Evolutionary conservation across 75 land plant genomes (phyloP), one percentile per base, ranked within the genome.

Genomic region (Isoetes taiwanensis): DNA sequence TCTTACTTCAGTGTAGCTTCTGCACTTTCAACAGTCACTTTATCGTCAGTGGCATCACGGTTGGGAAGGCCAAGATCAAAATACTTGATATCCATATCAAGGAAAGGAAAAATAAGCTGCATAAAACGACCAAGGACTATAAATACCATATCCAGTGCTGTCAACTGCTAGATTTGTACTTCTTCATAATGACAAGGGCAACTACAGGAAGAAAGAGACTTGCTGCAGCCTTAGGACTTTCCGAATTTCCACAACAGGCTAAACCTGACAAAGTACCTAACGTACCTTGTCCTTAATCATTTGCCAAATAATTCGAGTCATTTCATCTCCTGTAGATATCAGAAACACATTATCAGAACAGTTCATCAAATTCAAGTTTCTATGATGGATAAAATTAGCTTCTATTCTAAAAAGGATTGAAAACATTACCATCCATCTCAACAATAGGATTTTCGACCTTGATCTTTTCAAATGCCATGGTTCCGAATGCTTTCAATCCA

Each of bases 51-150:
- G 34, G 84, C 98, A 68, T 93, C 98, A 34, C 98, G 89, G 28
- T 87, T 39, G 21, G 80, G 77, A 50, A 93, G 78, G 19, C 98
- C 95, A 58, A 93, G 72, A 57, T 93, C 98, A 58, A 78, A 93
- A 55, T 93, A 93, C 67, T 93, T 93, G 10, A 93, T 77, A 59
- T 93, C 95, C 71, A 93, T 50, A 34, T 93, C 98, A 67, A 93
- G 17, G 56, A 87, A 93, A 26, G 98, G 98, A 34, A 87, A 67
- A 48, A 93, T 87, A 30, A 91, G 85, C 97, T 91, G 88, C 58
- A 64, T 46, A 59, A 10, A 52, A 34, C 6, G 50, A n/a, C 38
- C 38, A 46, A 46, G n/a, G n/a, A n/a, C n/a, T n/a, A n/a, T n/a
- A n/a, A n/a, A n/a, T n/a, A n/a, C n/a, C n/a, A n/a, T n/a, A n/a